Conservation (phyloP, 2,329 filamentous ascomycete species). For the Drechslerella coelobrocha region DNA sequence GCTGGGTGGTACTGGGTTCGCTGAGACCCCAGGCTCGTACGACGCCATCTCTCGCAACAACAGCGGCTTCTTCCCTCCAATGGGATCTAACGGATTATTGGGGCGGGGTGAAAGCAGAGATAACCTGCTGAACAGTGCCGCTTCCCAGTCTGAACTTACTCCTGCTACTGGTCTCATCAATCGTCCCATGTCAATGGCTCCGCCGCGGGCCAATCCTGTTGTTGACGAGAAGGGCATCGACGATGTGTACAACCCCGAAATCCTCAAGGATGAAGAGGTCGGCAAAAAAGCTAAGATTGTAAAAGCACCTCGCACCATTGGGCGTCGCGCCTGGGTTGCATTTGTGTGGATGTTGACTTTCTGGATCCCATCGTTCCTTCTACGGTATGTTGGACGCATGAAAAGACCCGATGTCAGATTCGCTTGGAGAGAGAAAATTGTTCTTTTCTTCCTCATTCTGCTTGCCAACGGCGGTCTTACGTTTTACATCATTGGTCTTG, state of each 20-base stretch:
- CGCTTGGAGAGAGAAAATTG: constrained; percentile 95
- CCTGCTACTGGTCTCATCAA: constrained; percentile 44
- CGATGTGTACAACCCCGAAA: constrained; percentile 34
- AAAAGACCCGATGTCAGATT: constrained; percentile 94
- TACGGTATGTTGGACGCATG: constrained; percentile 88
- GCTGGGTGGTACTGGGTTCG: constrained; percentile 69
- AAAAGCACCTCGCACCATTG: constrained; percentile 58
- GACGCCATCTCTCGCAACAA: constrained; percentile 56
- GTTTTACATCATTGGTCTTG: constrained; percentile 92
- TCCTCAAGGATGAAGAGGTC: constrained; percentile 45
- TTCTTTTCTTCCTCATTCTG: constrained; percentile 79
- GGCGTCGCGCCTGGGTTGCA: constrained; percentile 78
- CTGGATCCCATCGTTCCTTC: constrained; percentile 87
- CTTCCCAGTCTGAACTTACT: constrained; percentile 57
- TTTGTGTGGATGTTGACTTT: constrained; percentile 88
- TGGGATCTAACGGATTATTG: constrained; percentile 63
- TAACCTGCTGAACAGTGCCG: constrained; percentile 66
- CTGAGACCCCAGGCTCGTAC: constrained; percentile 60
- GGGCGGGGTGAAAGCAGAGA: constrained; percentile 72
- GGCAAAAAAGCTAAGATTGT: constrained; percentile 31
- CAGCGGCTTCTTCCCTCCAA: constrained; percentile 73
- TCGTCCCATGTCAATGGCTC: constrained; percentile 57
- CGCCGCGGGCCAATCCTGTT: constrained; percentile 56
- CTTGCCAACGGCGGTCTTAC: constrained; percentile 80
- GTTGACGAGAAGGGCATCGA: constrained; percentile 32